phyloP scores from a whole-genome alignment of 108 stramenopile species.

The Stephanodiscus minutulus region DNA sequence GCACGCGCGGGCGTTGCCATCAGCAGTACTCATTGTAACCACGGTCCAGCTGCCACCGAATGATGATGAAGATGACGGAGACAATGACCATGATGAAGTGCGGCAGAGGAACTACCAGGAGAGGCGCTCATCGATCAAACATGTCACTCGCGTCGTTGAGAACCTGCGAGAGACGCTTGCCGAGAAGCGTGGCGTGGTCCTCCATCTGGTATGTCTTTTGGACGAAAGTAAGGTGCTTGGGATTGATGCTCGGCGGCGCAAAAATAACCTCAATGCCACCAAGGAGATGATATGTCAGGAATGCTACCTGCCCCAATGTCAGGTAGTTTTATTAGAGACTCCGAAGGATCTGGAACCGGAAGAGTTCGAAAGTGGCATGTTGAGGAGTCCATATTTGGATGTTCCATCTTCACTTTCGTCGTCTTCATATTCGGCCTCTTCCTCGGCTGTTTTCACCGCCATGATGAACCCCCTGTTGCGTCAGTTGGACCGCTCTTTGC shows the following conservation, averaged over 20 bases:
- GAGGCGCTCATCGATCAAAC: conserved; percentile 3
- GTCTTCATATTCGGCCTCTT: neutral
- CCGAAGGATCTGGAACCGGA: conserved; percentile 40
- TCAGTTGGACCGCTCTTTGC: conserved; percentile 22
- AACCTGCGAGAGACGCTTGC: conserved; percentile 58
- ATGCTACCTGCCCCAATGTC: conserved; percentile 28
- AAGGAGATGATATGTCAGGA: conserved; percentile 26
- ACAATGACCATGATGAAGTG: conserved; percentile 29
- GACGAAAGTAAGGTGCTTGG: conserved; percentile 3
- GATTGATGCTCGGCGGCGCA: conserved; percentile 15
- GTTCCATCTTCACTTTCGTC: neutral
- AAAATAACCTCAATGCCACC: neutral
- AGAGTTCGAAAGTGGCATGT: conserved; percentile 26
- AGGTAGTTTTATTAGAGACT: conserved; percentile 23
- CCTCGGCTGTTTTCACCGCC: neutral
- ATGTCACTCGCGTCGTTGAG: conserved; percentile 55
- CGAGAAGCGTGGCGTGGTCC: conserved; percentile 58
- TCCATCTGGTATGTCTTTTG: conserved; percentile 69
- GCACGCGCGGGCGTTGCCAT: conserved; percentile 72
- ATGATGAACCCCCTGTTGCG: conserved; percentile 35
- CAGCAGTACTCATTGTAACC: conserved; percentile 67
- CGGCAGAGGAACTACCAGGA: neutral
- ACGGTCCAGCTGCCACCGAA: conserved; percentile 24
- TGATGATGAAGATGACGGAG: conserved; percentile 6
- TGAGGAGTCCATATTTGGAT: conserved; percentile 28